A percentile compares a stretch with the other conserved stretches of the same genome.
Evolutionary conservation across 805 yeast species (phyloP).

Genomic region (Nakazawaea wyomingensis): DNA sequence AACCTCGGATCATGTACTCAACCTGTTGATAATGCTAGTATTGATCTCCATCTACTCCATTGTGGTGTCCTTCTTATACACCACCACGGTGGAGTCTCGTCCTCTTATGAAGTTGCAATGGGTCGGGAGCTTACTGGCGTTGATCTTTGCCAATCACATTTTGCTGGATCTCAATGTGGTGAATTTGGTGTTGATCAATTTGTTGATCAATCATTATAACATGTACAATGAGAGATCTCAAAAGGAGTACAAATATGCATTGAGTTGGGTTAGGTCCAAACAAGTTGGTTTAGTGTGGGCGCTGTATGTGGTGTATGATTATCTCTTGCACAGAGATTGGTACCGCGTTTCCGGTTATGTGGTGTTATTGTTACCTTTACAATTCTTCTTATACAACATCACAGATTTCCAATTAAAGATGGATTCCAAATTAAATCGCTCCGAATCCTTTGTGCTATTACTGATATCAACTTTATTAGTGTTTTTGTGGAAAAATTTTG

Average conservation of each 20-base stretch:
- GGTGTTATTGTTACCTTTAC: slow-evolving; percentile 18
- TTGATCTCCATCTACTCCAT: slow-evolving; percentile 6
- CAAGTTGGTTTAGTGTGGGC: slow-evolving; percentile 18
- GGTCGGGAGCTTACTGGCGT: not conserved
- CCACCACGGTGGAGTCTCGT: not conserved
- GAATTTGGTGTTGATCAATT: slow-evolving; percentile 19
- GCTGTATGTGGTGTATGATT: slow-evolving; percentile 16
- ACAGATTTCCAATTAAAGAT: slow-evolving; percentile 1
- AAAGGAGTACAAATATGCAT: slow-evolving; percentile 13
- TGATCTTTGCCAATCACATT: slow-evolving; percentile 16
- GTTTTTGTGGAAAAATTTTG: not conserved
- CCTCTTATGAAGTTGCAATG: slow-evolving; percentile 1
- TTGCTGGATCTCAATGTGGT: slow-evolving; percentile 20
- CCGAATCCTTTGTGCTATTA: not conserved
- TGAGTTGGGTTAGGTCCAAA: slow-evolving; percentile 10
- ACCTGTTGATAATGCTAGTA: not conserved
- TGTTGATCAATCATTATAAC: slow-evolving; percentile 18
- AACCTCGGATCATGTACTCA: slow-evolving; percentile 3
- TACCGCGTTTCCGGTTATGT: slow-evolving; percentile 16
- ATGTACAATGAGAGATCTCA: slow-evolving; percentile 18
- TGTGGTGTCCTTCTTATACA: not conserved
- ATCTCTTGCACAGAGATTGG: not conserved
- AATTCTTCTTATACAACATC: slow-evolving; percentile 17
- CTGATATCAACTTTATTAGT: not conserved
- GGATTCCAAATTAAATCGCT: not conserved